Conservation (phyloP, 352 stramenopile genomes). For the Globisporangium megalacanthum region DNA sequence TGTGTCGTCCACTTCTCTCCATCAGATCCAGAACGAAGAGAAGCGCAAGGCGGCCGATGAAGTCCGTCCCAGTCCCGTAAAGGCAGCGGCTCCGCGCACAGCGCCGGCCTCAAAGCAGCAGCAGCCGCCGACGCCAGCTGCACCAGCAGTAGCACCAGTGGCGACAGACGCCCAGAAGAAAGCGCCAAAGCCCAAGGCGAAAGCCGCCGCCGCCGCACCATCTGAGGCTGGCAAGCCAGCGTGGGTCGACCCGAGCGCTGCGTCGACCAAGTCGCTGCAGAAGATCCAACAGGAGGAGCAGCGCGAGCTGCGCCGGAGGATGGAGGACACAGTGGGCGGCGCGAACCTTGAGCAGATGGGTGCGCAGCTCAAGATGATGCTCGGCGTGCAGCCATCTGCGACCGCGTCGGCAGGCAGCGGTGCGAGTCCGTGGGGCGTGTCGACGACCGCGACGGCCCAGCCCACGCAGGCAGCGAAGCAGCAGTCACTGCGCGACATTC, state of each 20-base stretch:
- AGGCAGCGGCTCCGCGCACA: not conserved
- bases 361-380: slow-evolving; percentile 85
- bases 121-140: slow-evolving; percentile 14
- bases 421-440: slow-evolving; percentile 34
- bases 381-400: slow-evolving; percentile 48
- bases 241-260: slow-evolving; percentile 28
- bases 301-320: slow-evolving; percentile 52
- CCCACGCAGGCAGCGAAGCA: slow-evolving; percentile 25
- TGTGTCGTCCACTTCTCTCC: slow-evolving; percentile 17
- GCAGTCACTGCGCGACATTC: slow-evolving; percentile 74
- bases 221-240: slow-evolving; percentile 14
- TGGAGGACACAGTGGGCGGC: slow-evolving; percentile 26
- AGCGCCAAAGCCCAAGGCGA: slow-evolving; percentile 25
- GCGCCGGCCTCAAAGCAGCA: slow-evolving; percentile 3
- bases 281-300: slow-evolving; percentile 83
- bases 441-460: slow-evolving; percentile 16
- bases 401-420: slow-evolving; percentile 3
- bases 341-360: slow-evolving; percentile 76
- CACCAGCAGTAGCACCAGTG: not conserved
- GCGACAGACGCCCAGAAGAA: slow-evolving; percentile 25
- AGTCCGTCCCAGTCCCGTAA: slow-evolving; percentile 3
- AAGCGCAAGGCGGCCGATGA: slow-evolving; percentile 26
- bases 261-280: slow-evolving; percentile 54
- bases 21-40: slow-evolving; percentile 44
- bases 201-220: slow-evolving; percentile 1